These are phyloP conservation scores for Uronychia binucleata DNA, from an alignment of 73 alveolate genomes.

Conservation along the genomic window DNA sequence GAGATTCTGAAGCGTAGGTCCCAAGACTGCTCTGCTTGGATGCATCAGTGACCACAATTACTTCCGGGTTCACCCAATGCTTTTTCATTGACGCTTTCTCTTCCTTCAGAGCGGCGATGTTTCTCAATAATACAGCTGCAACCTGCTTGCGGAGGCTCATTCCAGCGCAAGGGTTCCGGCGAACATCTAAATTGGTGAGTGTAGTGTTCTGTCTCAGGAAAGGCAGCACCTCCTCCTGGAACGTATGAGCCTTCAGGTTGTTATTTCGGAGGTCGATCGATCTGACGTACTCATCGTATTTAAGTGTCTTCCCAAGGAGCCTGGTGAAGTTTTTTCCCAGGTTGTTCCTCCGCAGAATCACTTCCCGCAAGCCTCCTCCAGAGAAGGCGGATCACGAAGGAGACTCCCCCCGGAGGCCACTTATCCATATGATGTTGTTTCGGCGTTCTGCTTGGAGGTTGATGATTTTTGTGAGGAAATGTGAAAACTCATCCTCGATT, in stretches of 20 bases:
- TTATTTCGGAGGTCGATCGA: slow-evolving; percentile 72
- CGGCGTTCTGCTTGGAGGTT: slow-evolving; percentile 73
- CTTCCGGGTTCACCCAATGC: neutral
- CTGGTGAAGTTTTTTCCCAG: slow-evolving; percentile 26
- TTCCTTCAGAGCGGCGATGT: neutral
- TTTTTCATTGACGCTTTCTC: neutral
- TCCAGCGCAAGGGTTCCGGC: slow-evolving; percentile 2
- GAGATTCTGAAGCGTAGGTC: too few relatives aligned
- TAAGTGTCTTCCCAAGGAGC: slow-evolving; percentile 53
- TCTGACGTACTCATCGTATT: slow-evolving; percentile 68
- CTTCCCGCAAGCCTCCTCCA: slow-evolving; percentile 55
- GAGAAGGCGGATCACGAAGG: slow-evolving; percentile 62
- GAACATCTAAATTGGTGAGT: slow-evolving; percentile 2
- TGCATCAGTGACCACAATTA: neutral
- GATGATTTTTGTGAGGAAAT: slow-evolving; percentile 37
- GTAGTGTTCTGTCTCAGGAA: slow-evolving; percentile 14
- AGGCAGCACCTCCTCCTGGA: neutral
- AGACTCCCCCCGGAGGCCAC: slow-evolving; percentile 71
- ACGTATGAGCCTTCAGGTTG: slow-evolving; percentile 8
- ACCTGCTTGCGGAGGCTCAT: neutral
- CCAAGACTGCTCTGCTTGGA: too few relatives aligned
- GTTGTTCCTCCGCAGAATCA: slow-evolving; percentile 58
- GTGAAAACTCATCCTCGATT: neutral
- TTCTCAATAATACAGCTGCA: neutral
- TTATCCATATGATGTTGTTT: slow-evolving; percentile 71